phyloP scores from a whole-genome alignment of 768 basidiomycete genomes.

The Russula lepida region DNA sequence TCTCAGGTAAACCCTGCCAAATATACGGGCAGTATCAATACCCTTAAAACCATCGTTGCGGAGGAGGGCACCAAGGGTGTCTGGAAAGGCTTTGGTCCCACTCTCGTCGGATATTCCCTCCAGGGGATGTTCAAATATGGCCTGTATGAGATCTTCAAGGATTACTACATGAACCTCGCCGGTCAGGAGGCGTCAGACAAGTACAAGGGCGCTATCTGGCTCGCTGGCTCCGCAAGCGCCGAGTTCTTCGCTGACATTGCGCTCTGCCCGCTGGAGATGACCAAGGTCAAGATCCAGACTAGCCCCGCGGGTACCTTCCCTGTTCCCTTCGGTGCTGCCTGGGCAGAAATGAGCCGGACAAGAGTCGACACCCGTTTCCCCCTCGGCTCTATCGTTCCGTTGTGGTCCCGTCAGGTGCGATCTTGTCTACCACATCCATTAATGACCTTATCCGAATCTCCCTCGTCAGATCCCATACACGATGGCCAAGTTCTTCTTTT shows the following conservation, averaged over 20 bases:
- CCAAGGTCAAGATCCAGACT: conserved; percentile 87
- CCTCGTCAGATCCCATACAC: conserved; percentile 83
- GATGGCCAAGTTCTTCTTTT: conserved; percentile 99
- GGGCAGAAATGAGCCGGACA: conserved; percentile 59
- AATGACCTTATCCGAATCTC: not conserved
- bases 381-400: conserved; percentile 76
- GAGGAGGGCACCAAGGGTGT: conserved; percentile 82
- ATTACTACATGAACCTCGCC: conserved; percentile 79
- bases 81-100: conserved; percentile 93
- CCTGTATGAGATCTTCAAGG: conserved; percentile 97
- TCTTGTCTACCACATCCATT: not conserved
- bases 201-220: conserved; percentile 89
- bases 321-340: conserved; percentile 59
- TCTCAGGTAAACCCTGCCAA: conserved; percentile 65
- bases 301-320: conserved; percentile 71
- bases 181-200: conserved; percentile 73
- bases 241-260: conserved; percentile 96
- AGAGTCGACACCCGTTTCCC: conserved; percentile 72
- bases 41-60: conserved; percentile 55
- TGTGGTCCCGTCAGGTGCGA: conserved; percentile 80
- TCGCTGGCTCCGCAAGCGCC: conserved; percentile 87
- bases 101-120: conserved; percentile 86
- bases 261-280: conserved; percentile 92
- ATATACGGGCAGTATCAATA: conserved; percentile 57
- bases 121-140: conserved; percentile 99